Evolutionary conservation across 1,139 yeast species (phyloP), one percentile per base, ranked within the genome.

Genomic region (Pichiaceae sp.): DNA sequence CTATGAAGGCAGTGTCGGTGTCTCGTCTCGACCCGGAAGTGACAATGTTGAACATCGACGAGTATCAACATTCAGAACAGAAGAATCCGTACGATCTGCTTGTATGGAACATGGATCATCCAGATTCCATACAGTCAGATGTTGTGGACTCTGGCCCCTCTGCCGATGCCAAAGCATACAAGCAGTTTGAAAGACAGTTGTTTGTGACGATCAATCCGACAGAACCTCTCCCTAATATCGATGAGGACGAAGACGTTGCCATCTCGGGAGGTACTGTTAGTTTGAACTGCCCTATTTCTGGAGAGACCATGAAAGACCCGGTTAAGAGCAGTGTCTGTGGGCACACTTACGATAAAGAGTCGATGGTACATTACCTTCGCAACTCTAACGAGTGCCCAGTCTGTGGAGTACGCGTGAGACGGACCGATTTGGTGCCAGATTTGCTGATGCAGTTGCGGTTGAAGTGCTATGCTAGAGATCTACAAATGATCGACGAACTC

Each of bases 241-340:
- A 37, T 3, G 37, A 30, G 2, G 60, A 53, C 1, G 71, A 62
- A 18, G 63, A 78, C 16, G 40, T 80, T 30, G 71, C 67, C 31
- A 68, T 80, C 4, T 73, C 73, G 3, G 93, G 91, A 36, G 91
- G 91, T 28, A 72, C 63, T 36, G 63, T 82, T 16, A 74, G 78
- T 31, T 54, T 82, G 38, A 67, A 64, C 29, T 85, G 86, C 53
- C 89, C 91, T 0, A 63, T 81, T 11, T 73, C 86, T 0, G 55
- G 71, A 43, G 62, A 67, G 39, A 55, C 60, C 29, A 78, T 71
- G 52, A 60, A 53, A 21, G 57, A 59, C 3, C 91, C 93, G 1
- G 63, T 72, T 47, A 66, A 62, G 19, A 73, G 81, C 4, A 57
- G 50, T 25, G 55, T 50, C 29, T 82, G 93, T 55, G 62, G 63